Evolutionary conservation across 345 rosid species (phyloP), one percentile per base, ranked within the genome.

Genomic region (Corchorus olitorius): DNA sequence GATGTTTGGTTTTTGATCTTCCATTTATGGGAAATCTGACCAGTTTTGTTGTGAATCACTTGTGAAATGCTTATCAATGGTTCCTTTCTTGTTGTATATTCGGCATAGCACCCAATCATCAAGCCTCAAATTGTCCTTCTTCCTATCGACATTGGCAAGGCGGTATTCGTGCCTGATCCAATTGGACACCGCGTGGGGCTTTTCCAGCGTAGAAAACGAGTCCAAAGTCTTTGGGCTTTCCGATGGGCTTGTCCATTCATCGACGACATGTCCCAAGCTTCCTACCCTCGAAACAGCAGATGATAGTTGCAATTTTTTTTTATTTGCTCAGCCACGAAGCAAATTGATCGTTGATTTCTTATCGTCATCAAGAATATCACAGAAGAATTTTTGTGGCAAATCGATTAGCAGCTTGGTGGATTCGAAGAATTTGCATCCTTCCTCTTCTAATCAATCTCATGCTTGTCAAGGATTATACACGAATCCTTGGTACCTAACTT

Each of bases 101-200:
- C 94, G 88, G 45, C 94, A 90, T 7, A 90, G 64, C 2, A 90
- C 94, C 92, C 90, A 90, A 49, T 90, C 94, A 66, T 56, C 74
- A 34, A 70, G 74, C 92, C 98, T 84, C 59, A 85, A 82, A 61
- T 83, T 88, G 79, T 75, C 85, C 75, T 76, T 87, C 62, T 80
- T 93, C 45, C 98, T 82, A 65, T 94, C 93, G 11, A 91, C 95
- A 78, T 93, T 87, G 9, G 95, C 92, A 15, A 91, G 93, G 48
- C 98, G 97, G 74, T 94, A 94, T 65, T 94, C 98, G 4, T 94
- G 98, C 98, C 93, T 94, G 54, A 94, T 94, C 98, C 98, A 94
- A 43, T 94, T 93, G 73, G 46, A 90, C 60, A 8, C 97, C 97
- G 72, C 80, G 87, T 0, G 97, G 98, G 19, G 98, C 94, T 79